These are phyloP conservation scores for Serendipita sp. DNA, from an alignment of 768 basidiomycete species.

Conservation along the genomic window DNA sequence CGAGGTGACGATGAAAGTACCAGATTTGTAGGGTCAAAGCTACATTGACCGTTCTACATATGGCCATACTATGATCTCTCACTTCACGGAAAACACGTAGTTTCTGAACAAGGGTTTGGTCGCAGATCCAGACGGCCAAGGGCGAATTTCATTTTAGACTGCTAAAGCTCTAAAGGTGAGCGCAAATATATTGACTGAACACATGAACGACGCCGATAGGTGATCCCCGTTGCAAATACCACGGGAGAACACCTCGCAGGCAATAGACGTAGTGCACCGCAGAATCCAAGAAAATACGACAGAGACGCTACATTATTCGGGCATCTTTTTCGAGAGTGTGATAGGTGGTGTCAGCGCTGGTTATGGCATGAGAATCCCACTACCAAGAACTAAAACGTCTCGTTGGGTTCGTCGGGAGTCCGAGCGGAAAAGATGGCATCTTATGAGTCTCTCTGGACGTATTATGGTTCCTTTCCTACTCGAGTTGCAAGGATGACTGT, in stretches of 20 bases:
- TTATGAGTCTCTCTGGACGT: neutral
- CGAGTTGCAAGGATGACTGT: neutral
- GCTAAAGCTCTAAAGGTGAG: constrained; percentile 9
- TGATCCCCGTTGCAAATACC: constrained; percentile 36
- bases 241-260: constrained; percentile 27
- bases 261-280: constrained; percentile 38
- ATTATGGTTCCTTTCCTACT: neutral
- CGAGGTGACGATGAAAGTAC: too few relatives aligned
- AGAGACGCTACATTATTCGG: constrained; percentile 11
- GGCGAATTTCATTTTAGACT: constrained; percentile 13
- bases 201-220: constrained; percentile 12
- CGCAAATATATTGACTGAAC: neutral
- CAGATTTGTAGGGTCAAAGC: too few relatives aligned
- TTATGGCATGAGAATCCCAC: constrained; percentile 11
- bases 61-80: constrained; percentile 1
- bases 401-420: too few relatives aligned
- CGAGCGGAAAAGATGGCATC: neutral
- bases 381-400: neutral
- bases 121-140: constrained; percentile 11
- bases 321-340: constrained; percentile 15
- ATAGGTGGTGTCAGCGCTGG: constrained; percentile 24
- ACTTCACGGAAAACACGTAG: neutral
- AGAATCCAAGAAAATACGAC: constrained; percentile 39
- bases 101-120: constrained; percentile 7
- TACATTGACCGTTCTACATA: too few relatives aligned